Evolutionary conservation across 495 filamentous ascomycete genomes (phyloP).

Genomic region (Xylona heveae): DNA sequence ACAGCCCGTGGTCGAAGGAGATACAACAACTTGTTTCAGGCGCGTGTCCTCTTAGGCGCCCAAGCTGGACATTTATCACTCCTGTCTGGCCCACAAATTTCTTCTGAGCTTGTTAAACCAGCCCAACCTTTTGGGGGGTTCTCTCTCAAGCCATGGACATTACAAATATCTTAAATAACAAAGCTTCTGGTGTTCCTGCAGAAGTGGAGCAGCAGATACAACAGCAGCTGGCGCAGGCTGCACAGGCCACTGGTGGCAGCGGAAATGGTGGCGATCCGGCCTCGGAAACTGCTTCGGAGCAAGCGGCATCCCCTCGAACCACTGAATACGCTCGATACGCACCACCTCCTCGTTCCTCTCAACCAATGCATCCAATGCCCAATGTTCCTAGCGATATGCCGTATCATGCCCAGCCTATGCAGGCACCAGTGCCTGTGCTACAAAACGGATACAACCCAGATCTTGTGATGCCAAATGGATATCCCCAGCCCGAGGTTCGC

Average conservation of each 20-base stretch:
- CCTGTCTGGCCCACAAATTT: no score
- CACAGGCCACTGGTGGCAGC: conserved; percentile 22
- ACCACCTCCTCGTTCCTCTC: conserved; percentile 15
- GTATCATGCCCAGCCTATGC: conserved; percentile 32
- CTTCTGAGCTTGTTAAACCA: no score
- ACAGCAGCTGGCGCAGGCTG: conserved; percentile 29
- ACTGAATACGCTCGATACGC: conserved; percentile 45
- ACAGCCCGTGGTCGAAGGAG: no score
- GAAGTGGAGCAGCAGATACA: conserved; percentile 26
- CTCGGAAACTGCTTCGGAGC: conserved; percentile 41
- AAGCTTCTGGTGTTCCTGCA: conserved; percentile 33
- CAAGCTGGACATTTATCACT: no score
- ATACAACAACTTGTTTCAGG: no score
- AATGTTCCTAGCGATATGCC: conserved; percentile 26
- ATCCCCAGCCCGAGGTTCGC: conserved; percentile 10
- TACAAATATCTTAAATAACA: conserved; percentile 45
- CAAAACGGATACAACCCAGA: conserved; percentile 22
- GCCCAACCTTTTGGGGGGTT: no score
- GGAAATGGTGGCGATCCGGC: conserved; percentile 16
- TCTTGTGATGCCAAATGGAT: conserved; percentile 12
- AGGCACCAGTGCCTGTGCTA: conserved; percentile 35
- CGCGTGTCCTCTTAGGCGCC: no score
- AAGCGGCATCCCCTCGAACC: conserved; percentile 44
- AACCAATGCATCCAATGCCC: conserved; percentile 26
- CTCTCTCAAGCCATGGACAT: conserved; percentile 54